Percentiles rank a stretch among this genome's conserved stretches.
Evolutionary conservation across 2,329 filamentous ascomycete species (phyloP).

Genomic region (Harringtonia aguacate): DNA sequence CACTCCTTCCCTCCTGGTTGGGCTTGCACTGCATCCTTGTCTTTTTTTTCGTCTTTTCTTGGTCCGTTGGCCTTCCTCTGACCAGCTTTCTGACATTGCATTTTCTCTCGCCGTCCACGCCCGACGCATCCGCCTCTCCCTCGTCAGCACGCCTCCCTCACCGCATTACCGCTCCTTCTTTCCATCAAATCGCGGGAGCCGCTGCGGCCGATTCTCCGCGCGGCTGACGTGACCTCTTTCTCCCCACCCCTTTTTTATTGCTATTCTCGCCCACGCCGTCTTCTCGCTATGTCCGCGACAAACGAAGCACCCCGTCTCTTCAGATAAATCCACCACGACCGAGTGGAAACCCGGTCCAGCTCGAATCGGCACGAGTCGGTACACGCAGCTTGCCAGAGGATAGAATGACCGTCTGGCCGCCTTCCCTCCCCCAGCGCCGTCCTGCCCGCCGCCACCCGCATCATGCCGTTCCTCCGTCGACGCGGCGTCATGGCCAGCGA

Average conservation of each 20-base stretch:
- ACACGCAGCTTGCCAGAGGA: not conserved
- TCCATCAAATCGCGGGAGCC: too few species aligned
- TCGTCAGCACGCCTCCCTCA: too few species aligned
- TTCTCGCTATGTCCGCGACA: not conserved
- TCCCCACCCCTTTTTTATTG: not conserved
- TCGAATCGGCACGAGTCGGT: too few species aligned
- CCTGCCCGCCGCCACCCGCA: slow-evolving; percentile 12
- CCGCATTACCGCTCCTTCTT: not conserved
- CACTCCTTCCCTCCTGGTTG: too few species aligned
- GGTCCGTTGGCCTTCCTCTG: too few species aligned
- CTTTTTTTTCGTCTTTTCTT: too few species aligned
- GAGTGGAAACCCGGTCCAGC: not conserved
- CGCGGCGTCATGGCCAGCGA: slow-evolving; percentile 50
- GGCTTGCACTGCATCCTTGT: too few species aligned
- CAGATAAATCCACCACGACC: not conserved
- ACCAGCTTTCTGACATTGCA: too few species aligned
- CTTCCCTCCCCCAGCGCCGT: not conserved
- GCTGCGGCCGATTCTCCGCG: not conserved
- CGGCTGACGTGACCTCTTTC: too few species aligned
- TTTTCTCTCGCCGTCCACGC: too few species aligned
- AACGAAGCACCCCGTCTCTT: not conserved
- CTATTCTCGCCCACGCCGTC: not conserved
- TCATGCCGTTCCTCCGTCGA: slow-evolving; percentile 52
- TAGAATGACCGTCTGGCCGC: not conserved
- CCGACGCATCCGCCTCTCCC: too few species aligned